These are phyloP conservation scores for Saitozyma sp. DNA, from an alignment of 768 basidiomycete species.

Conservation along the genomic window DNA sequence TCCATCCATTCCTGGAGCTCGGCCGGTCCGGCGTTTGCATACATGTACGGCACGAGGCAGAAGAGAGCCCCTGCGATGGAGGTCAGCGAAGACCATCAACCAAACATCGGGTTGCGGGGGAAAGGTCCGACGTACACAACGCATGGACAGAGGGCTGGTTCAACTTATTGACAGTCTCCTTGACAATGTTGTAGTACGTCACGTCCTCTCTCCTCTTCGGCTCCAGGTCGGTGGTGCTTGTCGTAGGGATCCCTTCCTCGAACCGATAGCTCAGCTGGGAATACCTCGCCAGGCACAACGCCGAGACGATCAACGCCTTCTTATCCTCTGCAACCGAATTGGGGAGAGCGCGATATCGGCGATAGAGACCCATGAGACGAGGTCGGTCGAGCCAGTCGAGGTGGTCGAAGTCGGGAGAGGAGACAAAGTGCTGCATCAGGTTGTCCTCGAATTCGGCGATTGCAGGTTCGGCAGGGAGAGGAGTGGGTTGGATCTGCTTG, in stretches of 20 bases:
- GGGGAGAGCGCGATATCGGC: slow-evolving; percentile 14
- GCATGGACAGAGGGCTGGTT: slow-evolving; percentile 10
- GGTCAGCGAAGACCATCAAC: background rate
- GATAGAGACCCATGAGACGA: slow-evolving; percentile 11
- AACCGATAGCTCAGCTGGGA: slow-evolving; percentile 3
- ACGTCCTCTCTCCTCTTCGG: slow-evolving; percentile 15
- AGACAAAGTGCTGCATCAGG: slow-evolving; percentile 7
- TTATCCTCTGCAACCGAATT: slow-evolving; percentile 17
- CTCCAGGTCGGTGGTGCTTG: background rate
- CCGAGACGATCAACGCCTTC: slow-evolving; percentile 13
- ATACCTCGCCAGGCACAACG: slow-evolving; percentile 14
- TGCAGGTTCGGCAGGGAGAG: slow-evolving; percentile 5
- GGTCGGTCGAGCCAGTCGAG: slow-evolving; percentile 9
- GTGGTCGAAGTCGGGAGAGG: slow-evolving; percentile 8
- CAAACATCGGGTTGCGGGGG: too few relatives aligned
- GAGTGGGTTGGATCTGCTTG: background rate
- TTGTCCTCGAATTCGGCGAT: slow-evolving; percentile 15
- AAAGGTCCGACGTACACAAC: slow-evolving; percentile 13
- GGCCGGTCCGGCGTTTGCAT: slow-evolving; percentile 8
- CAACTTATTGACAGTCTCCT: slow-evolving; percentile 4
- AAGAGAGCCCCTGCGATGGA: slow-evolving; percentile 11
- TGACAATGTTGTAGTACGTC: slow-evolving; percentile 16
- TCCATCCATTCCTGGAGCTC: slow-evolving; percentile 9
- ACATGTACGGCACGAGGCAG: slow-evolving; percentile 7
- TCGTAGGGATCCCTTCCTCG: background rate